Evolutionary conservation across 176 grass and related monocot species (phyloP).

Genomic region (Leersia perrieri): DNA sequence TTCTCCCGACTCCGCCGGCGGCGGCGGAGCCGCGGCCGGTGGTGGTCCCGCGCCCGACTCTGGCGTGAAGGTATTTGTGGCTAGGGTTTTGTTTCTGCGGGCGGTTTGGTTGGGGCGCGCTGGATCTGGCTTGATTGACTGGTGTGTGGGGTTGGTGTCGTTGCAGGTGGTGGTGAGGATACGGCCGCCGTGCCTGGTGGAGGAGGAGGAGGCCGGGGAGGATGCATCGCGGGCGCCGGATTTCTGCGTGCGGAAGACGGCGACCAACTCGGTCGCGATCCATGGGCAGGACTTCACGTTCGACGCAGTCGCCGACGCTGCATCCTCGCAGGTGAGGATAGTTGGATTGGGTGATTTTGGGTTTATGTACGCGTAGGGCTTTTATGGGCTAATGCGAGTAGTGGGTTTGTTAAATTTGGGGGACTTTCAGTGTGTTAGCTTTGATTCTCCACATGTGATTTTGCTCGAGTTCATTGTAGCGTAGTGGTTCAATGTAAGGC

Average conservation of each 20-base stretch:
- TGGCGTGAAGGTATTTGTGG: conserved; percentile 47
- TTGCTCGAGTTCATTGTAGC: background rate
- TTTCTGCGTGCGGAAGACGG: conserved; percentile 33
- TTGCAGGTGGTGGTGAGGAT: conserved; percentile 81
- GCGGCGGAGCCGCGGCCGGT: background rate
- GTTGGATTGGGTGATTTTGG: background rate
- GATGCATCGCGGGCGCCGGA: background rate
- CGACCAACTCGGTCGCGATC: conserved; percentile 60
- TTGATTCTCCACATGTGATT: background rate
- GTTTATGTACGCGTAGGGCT: background rate
- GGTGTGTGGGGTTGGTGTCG: background rate
- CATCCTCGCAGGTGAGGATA: conserved; percentile 56
- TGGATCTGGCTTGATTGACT: conserved; percentile 38
- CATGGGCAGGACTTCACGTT: conserved; percentile 81
- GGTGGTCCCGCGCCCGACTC: conserved; percentile 32
- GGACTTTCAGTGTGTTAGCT: background rate
- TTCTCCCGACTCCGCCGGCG: background rate
- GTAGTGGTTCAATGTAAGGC: background rate
- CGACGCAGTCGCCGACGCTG: conserved; percentile 66
- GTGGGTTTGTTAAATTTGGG: background rate
- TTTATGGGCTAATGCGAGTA: background rate
- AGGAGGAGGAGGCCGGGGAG: background rate
- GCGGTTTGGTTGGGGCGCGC: background rate
- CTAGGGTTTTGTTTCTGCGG: background rate
- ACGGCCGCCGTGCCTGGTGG: conserved; percentile 56